phyloP scores from a whole-genome alignment of 805 yeast species.

The Ogataea nitratoaversa region DNA sequence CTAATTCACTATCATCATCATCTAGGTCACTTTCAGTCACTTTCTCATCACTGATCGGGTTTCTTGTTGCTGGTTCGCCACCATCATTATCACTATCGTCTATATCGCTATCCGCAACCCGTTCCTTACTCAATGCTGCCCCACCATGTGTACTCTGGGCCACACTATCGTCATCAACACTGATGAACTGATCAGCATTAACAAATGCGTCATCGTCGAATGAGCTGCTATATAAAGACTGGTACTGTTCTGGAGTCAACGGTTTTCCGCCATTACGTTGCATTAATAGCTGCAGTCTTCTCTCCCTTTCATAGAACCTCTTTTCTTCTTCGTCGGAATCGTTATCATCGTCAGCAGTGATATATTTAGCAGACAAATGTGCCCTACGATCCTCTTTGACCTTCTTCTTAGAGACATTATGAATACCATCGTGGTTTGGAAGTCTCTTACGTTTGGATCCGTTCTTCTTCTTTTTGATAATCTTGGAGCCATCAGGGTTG shows the following conservation, averaged over 20 bases:
- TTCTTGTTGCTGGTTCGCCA: neutral
- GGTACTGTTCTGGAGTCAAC: conserved; percentile 27
- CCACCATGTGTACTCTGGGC: neutral
- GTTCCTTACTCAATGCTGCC: conserved; percentile 2
- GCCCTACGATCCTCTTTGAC: conserved; percentile 9
- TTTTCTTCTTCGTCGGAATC: conserved; percentile 52
- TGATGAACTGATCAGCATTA: conserved; percentile 8
- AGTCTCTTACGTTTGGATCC: conserved; percentile 8
- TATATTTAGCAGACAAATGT: conserved; percentile 48
- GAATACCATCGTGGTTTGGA: conserved; percentile 9
- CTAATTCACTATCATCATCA: neutral
- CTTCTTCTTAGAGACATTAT: conserved; percentile 6
- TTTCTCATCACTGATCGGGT: neutral
- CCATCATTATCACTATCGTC: conserved; percentile 1
- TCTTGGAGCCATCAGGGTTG: conserved; percentile 9
- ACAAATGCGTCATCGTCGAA: neutral
- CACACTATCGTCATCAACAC: conserved; percentile 10
- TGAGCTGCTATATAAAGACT: conserved; percentile 7
- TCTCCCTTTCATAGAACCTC: conserved; percentile 55
- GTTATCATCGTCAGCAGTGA: conserved; percentile 61
- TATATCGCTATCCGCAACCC: conserved; percentile 3
- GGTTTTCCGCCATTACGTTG: conserved; percentile 21
- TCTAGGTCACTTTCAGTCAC: conserved; percentile 5
- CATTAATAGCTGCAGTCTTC: conserved; percentile 37
- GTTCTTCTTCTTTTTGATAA: conserved; percentile 10